Conservation (phyloP, 305 asterid genomes). For the Striga hermonthica region DNA sequence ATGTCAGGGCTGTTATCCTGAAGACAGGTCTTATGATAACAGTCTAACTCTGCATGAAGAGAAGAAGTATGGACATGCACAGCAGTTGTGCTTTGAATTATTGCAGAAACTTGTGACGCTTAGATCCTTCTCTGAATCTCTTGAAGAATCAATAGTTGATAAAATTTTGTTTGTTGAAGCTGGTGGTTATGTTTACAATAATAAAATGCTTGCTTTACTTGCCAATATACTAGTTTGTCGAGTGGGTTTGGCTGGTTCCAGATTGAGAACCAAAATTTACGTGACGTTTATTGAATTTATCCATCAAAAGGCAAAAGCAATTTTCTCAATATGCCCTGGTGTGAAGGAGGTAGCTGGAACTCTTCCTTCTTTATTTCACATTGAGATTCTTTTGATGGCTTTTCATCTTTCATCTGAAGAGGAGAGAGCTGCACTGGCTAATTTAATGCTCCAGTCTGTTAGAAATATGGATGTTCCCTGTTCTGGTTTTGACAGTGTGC, state of each 20-base stretch:
- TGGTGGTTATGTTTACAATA: constrained; percentile 69
- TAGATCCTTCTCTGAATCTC: constrained; percentile 60
- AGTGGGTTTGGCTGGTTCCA: constrained; percentile 64
- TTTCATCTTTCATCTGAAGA: constrained; percentile 82
- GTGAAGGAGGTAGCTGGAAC: constrained; percentile 61
- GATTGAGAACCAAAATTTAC: constrained; percentile 68
- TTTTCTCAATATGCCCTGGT: constrained; percentile 49
- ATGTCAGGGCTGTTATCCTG: constrained; percentile 53
- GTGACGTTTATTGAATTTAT: constrained; percentile 52
- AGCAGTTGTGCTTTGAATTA: constrained; percentile 72
- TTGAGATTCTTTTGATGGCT: constrained; percentile 78
- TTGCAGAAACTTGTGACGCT: constrained; percentile 65
- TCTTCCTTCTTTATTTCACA: constrained; percentile 85
- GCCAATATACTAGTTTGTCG: constrained; percentile 71
- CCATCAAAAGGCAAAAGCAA: constrained; percentile 52
- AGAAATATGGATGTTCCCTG: constrained; percentile 52
- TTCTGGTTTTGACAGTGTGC: constrained; percentile 45
- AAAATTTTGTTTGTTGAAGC: constrained; percentile 60
- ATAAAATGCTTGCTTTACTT: constrained; percentile 85
- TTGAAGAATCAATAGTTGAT: constrained; percentile 70
- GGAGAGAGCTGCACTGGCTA: constrained; percentile 63
- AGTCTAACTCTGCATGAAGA: constrained; percentile 48
- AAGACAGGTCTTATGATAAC: constrained; percentile 50
- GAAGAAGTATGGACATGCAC: constrained; percentile 55
- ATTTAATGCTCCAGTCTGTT: constrained; percentile 52